Percentiles rank a stretch among this genome's conserved stretches.
Conservation (phyloP, 257 asterid genomes). For the Ballota nigra region DNA sequence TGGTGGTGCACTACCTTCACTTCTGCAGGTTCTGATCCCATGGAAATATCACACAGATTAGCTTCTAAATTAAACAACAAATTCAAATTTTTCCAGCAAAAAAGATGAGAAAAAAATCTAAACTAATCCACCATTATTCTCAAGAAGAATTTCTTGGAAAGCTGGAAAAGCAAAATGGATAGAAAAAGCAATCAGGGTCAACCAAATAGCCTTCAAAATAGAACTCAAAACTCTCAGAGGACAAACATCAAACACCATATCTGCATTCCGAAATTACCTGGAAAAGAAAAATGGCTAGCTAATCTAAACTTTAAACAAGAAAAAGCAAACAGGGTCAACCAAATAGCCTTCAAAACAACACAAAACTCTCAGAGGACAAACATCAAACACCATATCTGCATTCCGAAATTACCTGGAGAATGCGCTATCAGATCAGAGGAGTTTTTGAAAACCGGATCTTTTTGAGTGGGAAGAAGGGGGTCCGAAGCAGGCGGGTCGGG, state of each 20-base stretch:
- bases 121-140: slow-evolving; percentile 15
- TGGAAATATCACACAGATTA: slow-evolving; percentile 15
- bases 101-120: slow-evolving; percentile 1
- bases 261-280: slow-evolving; percentile 22
- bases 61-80: neutral
- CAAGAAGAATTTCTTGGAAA: slow-evolving; percentile 16
- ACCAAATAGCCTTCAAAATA: neutral
- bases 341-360: neutral
- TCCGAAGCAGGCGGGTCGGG: slow-evolving; percentile 78
- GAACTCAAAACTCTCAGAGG: slow-evolving; percentile 1
- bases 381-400: slow-evolving; percentile 9
- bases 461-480: slow-evolving; percentile 83
- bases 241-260: slow-evolving; percentile 17
- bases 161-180: slow-evolving; percentile 11
- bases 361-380: slow-evolving; percentile 15
- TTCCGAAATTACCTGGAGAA: slow-evolving; percentile 61
- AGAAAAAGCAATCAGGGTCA: neutral
- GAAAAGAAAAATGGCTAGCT: slow-evolving; percentile 17
- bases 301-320: neutral
- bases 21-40: slow-evolving; percentile 48
- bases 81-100: neutral
- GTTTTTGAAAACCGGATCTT: slow-evolving; percentile 65
- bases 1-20: slow-evolving; percentile 67
- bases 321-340: neutral
- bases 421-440: slow-evolving; percentile 52